Base-by-base conservation (phyloP, 2,329 filamentous ascomycete genomes). In the Sclerotinia spermophila region DNA sequence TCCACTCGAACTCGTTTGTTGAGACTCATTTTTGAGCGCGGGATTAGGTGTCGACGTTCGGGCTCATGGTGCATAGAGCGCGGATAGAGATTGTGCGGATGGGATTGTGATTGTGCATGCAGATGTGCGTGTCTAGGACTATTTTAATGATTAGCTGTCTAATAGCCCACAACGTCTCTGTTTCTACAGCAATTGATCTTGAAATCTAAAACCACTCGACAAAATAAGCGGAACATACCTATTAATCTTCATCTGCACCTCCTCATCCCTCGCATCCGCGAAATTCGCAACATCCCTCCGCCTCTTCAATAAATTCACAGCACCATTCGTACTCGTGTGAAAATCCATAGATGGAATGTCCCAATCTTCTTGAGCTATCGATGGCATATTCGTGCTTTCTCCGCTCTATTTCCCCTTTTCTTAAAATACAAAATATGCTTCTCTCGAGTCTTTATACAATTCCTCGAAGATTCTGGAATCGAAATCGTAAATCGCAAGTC, bases 301-400 rank as follows among this genome's bases (percentile, higher is more conserved):
- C 59, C 75, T 71, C 67, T 77, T 78, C 60, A 71, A 62, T 44
- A 69, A 42, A 48, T 55, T 72, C 3, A 66, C 45, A n/a, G 33
- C 21, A 15, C 56, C 56, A 67, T 58, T 67, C 5, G 65, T 8
- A 44, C 19, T 44, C 51, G 51, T n/a, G 40, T 66, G 45, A 13
- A 66, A 53, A 66, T 66, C 62, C 33, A 67, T 40, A 2, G 72
- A 72, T 24, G 67, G 64, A 24, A 72, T 33, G 48, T 60, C 55
- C 48, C 58, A 64, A 13, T 72, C 68, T 30, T 70, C 72, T 68
- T 77, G 73, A 13, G 75, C 75, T 38, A 78, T 69, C 1, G 76
- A 78, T 24, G 76, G 76, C 76, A 78, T 78, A 21, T 51, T 24
- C 10, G 38, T 8, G 15, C 35, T 11, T n/a, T 44, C 19, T 30